Percentiles rank a stretch among this genome's conserved stretches.
phyloP scores from a whole-genome alignment of 2,329 filamentous ascomycete species.

The Cladosporium sp. region DNA sequence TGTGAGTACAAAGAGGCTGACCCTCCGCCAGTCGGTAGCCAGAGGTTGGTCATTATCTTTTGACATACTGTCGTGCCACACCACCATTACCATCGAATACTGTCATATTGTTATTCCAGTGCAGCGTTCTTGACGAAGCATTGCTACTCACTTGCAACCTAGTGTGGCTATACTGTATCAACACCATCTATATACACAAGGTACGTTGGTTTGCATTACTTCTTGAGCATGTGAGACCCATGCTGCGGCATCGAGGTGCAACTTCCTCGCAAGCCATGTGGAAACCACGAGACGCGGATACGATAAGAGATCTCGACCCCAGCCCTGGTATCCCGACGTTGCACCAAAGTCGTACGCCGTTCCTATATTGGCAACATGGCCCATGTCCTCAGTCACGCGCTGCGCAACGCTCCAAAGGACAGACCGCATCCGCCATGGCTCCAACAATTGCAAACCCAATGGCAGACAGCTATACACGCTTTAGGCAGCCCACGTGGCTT shows the following conservation, averaged over 20 bases:
- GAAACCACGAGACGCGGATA: neutral
- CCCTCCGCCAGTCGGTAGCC: neutral
- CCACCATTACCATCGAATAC: neutral
- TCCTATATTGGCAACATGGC: neutral
- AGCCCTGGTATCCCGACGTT: neutral
- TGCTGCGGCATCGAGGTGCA: neutral
- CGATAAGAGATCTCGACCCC: neutral
- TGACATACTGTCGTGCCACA: neutral
- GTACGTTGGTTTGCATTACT: neutral
- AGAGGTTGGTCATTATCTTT: conserved; percentile 7
- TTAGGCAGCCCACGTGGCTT: neutral
- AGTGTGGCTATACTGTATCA: neutral
- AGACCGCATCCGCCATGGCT: conserved; percentile 8
- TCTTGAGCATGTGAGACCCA: neutral
- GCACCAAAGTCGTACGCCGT: neutral
- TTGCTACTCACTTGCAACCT: neutral
- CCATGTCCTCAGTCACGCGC: neutral
- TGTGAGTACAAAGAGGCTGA: conserved; percentile 6
- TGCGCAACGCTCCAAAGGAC: conserved; percentile 8
- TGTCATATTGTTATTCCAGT: neutral
- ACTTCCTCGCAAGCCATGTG: neutral
- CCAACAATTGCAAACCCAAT: conserved; percentile 4
- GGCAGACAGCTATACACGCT: neutral
- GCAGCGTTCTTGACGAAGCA: neutral
- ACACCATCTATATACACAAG: neutral